Conservation (phyloP, 2,329 filamentous ascomycete species). For the Phoma herbarum region DNA sequence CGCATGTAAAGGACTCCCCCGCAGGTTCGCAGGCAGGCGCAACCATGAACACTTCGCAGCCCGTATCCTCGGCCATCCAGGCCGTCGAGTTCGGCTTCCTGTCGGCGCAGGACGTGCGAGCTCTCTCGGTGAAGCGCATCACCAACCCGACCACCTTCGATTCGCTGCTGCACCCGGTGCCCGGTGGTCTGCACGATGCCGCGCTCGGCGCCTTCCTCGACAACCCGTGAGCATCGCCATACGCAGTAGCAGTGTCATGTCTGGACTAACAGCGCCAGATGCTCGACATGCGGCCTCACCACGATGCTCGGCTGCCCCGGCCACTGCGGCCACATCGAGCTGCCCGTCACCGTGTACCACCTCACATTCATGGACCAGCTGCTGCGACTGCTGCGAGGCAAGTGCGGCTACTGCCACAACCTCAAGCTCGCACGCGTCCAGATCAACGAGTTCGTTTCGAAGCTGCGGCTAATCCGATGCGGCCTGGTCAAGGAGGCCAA, state of each 20-base stretch:
- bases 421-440: conserved; percentile 81
- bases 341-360: conserved; percentile 93
- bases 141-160: conserved; percentile 96
- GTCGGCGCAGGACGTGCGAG: conserved; percentile 80
- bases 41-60: conserved; percentile 66
- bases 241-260: neutral
- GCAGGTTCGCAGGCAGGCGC: conserved; percentile 19
- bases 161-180: conserved; percentile 84
- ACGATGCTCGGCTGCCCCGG: conserved; percentile 81
- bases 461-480: conserved; percentile 84
- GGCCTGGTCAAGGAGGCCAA: conserved; percentile 77
- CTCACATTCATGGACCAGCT: conserved; percentile 96
- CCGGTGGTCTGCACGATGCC: conserved; percentile 90
- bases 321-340: conserved; percentile 93
- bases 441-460: conserved; percentile 82
- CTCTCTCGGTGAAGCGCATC: conserved; percentile 91
- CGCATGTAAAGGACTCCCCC: conserved; percentile 14
- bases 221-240: conserved; percentile 63
- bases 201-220: conserved; percentile 91
- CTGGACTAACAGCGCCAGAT: neutral
- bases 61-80: conserved; percentile 82
- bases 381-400: conserved; percentile 81
- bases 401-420: conserved; percentile 90
- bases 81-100: conserved; percentile 92
- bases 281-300: conserved; percentile 89